Evolutionary conservation across 2,329 filamentous ascomycete genomes (phyloP).

Genomic region (Colletotrichum lini): DNA sequence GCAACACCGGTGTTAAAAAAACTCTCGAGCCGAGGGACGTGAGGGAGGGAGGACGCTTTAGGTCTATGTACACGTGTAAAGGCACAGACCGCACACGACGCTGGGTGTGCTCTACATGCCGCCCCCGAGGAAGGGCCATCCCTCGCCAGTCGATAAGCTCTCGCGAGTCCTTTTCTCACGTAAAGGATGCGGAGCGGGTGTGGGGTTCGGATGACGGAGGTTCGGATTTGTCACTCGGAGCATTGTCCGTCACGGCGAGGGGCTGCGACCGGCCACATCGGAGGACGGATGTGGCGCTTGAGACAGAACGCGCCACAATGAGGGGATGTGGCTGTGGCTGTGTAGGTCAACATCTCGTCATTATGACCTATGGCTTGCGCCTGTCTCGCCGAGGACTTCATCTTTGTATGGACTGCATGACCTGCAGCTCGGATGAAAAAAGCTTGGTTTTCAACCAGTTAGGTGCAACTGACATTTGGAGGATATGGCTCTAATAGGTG

Average conservation of each 20-base stretch:
- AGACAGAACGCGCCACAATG: background rate
- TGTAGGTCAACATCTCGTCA: background rate
- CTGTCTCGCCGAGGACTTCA: background rate
- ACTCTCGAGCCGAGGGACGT: background rate
- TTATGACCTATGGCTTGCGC: conserved; percentile 8
- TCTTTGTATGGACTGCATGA: background rate
- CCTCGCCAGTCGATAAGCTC: background rate
- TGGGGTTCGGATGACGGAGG: background rate
- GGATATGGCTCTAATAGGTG: conserved; percentile 1
- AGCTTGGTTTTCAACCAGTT: background rate
- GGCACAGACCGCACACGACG: conserved; percentile 4
- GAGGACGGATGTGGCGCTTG: background rate
- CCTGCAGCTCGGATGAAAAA: background rate
- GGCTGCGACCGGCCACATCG: background rate
- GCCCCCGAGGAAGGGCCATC: background rate
- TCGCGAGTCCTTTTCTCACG: background rate
- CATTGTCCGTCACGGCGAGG: no score
- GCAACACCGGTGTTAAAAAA: background rate
- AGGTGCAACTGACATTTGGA: background rate
- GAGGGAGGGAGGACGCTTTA: background rate
- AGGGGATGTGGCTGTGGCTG: background rate
- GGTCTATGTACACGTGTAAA: background rate
- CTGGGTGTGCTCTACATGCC: background rate
- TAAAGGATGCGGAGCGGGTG: background rate
- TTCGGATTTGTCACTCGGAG: no score